These are phyloP conservation scores for Colletotrichum caudatum DNA, from an alignment of 2,329 filamentous ascomycete species.

Conservation along the genomic window DNA sequence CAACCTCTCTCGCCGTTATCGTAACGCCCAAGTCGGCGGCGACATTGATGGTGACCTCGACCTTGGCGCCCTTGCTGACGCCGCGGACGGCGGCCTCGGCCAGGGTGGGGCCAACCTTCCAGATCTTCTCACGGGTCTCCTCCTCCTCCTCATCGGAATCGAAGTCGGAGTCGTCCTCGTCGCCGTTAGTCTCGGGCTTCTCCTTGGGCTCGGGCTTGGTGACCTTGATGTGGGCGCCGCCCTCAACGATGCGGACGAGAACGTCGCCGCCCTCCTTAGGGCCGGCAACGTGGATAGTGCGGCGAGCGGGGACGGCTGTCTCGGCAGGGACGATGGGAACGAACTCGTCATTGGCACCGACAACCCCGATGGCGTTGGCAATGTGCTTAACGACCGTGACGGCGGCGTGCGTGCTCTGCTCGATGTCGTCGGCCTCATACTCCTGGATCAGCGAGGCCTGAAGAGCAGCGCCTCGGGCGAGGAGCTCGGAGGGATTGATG, in stretches of 20 bases:
- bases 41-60: slow-evolving; percentile 94
- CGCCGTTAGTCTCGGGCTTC: slow-evolving; percentile 73
- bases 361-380: slow-evolving; percentile 86
- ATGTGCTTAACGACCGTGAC: slow-evolving; percentile 96
- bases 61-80: slow-evolving; percentile 88
- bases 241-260: slow-evolving; percentile 89
- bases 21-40: slow-evolving; percentile 82
- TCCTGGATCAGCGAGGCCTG: slow-evolving; percentile 95
- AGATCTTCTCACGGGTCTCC: slow-evolving; percentile 89
- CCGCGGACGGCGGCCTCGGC: slow-evolving; percentile 88
- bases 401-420: slow-evolving; percentile 94
- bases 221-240: slow-evolving; percentile 90
- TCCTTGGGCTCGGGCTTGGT: slow-evolving; percentile 87
- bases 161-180: slow-evolving; percentile 75
- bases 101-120: slow-evolving; percentile 86
- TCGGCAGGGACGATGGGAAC: slow-evolving; percentile 84
- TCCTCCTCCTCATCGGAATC: slow-evolving; percentile 79
- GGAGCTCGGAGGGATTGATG: slow-evolving; percentile 93
- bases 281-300: slow-evolving; percentile 81
- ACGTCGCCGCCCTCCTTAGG: slow-evolving; percentile 89
- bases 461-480: slow-evolving; percentile 90
- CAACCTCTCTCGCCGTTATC: slow-evolving; percentile 86
- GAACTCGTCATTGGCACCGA: slow-evolving; percentile 77
- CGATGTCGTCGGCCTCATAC: slow-evolving; percentile 93
- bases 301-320: slow-evolving; percentile 89